Evolutionary conservation across 495 filamentous ascomycete species (phyloP).

Genomic region (Barbatosphaeria neglecta): DNA sequence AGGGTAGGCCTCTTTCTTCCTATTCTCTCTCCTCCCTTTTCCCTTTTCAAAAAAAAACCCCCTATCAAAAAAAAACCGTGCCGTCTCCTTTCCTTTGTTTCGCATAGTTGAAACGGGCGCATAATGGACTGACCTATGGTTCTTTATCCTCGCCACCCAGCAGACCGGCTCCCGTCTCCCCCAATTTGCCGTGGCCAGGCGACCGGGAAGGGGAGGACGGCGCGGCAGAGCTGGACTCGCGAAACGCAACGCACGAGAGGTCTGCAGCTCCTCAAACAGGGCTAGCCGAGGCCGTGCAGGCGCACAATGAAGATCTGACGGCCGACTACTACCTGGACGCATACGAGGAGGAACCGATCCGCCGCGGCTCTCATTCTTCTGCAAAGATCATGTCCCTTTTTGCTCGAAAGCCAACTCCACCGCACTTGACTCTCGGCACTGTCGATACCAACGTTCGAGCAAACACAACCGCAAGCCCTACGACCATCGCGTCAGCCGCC

Average conservation of each 20-base stretch:
- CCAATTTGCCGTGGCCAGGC: conserved; percentile 3
- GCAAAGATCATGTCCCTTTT: conserved; percentile 28
- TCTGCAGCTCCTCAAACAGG: conserved; percentile 26
- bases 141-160: not conserved
- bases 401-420: conserved; percentile 34
- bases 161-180: conserved; percentile 17
- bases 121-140: conserved; percentile 12
- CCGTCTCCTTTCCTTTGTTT: conserved; percentile 1
- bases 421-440: conserved; percentile 31
- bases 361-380: conserved; percentile 14
- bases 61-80: too few relatives aligned
- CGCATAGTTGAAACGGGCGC: conserved; percentile 11
- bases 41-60: not conserved
- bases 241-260: conserved; percentile 21
- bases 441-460: conserved; percentile 17
- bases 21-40: not conserved
- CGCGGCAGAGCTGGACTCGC: conserved; percentile 20
- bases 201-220: conserved; percentile 6
- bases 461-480: too few relatives aligned
- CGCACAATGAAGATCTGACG: conserved; percentile 24
- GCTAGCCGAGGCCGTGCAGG: conserved; percentile 9
- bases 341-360: conserved; percentile 20
- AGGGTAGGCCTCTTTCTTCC: conserved; percentile 3
- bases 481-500: too few relatives aligned
- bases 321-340: conserved; percentile 24